Conservation (phyloP, 2,329 filamentous ascomycete genomes). For the Trichoderma asperellum region DNA sequence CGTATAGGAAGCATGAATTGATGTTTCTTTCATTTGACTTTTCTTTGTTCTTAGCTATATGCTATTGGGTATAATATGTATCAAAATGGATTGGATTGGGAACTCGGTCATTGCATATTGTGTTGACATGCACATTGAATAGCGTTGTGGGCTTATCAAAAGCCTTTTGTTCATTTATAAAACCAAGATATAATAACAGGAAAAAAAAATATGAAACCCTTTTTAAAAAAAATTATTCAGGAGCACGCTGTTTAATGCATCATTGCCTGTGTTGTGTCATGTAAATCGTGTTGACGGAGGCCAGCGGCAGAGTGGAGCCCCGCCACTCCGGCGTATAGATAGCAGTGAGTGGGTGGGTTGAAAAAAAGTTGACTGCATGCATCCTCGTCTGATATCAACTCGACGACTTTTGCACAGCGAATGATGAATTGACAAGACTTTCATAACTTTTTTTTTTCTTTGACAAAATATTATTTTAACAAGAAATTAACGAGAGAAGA, state of each 20-base stretch:
- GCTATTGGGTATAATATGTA: neutral
- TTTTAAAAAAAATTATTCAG: neutral
- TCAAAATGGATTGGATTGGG: slow-evolving; percentile 14
- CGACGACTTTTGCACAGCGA: neutral
- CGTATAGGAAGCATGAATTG: neutral
- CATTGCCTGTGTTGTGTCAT: neutral
- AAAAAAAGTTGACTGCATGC: neutral
- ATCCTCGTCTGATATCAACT: neutral
- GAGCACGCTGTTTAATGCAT: neutral
- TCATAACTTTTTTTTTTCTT: fast-evolving
- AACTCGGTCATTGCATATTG: neutral
- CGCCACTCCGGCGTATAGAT: neutral
- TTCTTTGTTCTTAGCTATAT: neutral
- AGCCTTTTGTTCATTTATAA: neutral
- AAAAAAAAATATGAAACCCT: neutral
- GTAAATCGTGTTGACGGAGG: neutral
- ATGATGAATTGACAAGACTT: neutral
- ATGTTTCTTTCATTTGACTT: neutral
- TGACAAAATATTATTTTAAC: too few species aligned
- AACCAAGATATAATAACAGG: neutral
- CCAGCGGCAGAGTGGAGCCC: slow-evolving; percentile 1
- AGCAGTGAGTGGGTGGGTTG: neutral
- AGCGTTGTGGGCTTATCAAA: neutral
- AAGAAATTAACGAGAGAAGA: too few species aligned
- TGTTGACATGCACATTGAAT: slow-evolving; percentile 7